phyloP scores from a whole-genome alignment of 1,284 basidiomycete genomes.

The Coriolopsis trogii region DNA sequence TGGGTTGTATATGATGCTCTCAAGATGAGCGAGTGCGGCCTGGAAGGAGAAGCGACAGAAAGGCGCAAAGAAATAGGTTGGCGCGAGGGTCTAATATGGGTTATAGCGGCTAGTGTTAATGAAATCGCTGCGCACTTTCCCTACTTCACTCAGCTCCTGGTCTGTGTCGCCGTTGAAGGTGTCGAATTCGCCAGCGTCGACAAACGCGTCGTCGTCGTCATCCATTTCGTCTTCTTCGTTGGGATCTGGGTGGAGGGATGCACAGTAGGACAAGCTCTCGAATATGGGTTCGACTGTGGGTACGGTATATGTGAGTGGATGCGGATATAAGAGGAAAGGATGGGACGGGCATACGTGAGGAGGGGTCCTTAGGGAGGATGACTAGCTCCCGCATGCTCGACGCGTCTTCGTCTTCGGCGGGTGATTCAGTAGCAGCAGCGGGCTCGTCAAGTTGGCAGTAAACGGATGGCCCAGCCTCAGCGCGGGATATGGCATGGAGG shows the following conservation, averaged over 20 bases:
- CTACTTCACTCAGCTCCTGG: slow-evolving; percentile 79
- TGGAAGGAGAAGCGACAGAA: slow-evolving; percentile 38
- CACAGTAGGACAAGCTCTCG: slow-evolving; percentile 85
- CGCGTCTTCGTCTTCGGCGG: slow-evolving; percentile 50
- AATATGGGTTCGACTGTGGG: slow-evolving; percentile 84
- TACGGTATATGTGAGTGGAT: not conserved
- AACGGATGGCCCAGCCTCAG: slow-evolving; percentile 65
- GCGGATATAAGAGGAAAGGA: slow-evolving; percentile 6
- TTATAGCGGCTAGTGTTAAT: slow-evolving; percentile 77
- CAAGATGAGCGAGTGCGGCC: slow-evolving; percentile 76
- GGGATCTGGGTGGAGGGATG: slow-evolving; percentile 87
- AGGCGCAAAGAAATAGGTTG: slow-evolving; percentile 22
- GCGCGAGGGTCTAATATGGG: slow-evolving; percentile 75
- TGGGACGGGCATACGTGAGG: slow-evolving; percentile 56
- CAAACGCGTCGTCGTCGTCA: slow-evolving; percentile 61
- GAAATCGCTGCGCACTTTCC: slow-evolving; percentile 94
- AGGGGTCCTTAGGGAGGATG: slow-evolving; percentile 64
- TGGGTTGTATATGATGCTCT: slow-evolving; percentile 71
- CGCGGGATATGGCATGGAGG: slow-evolving; percentile 85
- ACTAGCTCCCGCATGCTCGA: slow-evolving; percentile 75
- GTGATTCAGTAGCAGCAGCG: slow-evolving; percentile 32
- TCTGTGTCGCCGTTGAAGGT: slow-evolving; percentile 61
- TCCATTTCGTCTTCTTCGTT: slow-evolving; percentile 40
- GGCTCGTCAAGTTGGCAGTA: slow-evolving; percentile 89
- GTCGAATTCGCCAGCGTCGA: slow-evolving; percentile 61